phyloP scores from a whole-genome alignment of 352 stramenopile genomes.

The Phytophthora fragariae region DNA sequence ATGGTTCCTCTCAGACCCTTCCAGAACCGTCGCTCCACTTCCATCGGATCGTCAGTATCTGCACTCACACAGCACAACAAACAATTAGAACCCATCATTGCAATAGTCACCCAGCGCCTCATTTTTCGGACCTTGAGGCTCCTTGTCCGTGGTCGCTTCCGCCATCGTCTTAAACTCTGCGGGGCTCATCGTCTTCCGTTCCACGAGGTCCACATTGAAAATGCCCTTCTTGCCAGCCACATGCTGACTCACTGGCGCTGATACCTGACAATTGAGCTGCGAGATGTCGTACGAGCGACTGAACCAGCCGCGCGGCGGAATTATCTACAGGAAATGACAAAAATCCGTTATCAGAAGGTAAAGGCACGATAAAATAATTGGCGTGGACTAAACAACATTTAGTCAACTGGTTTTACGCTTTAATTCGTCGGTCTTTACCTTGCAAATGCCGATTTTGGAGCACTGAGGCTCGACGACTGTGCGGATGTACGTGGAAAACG shows the following conservation, averaged over 20 bases:
- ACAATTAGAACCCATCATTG: background rate
- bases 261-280: slow-evolving; percentile 58
- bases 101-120: background rate
- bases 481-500: slow-evolving; percentile 87
- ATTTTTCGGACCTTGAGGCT: slow-evolving; percentile 34
- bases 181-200: slow-evolving; percentile 77
- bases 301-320: slow-evolving; percentile 84
- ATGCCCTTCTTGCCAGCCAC: slow-evolving; percentile 91
- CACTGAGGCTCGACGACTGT: slow-evolving; percentile 84
- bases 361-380: background rate
- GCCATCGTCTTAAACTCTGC: slow-evolving; percentile 69
- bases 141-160: slow-evolving; percentile 36
- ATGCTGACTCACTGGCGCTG: slow-evolving; percentile 81
- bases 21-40: slow-evolving; percentile 90
- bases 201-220: slow-evolving; percentile 92
- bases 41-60: slow-evolving; percentile 53
- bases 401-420: background rate
- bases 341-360: slow-evolving; percentile 1
- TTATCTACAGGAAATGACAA: slow-evolving; percentile 43
- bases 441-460: slow-evolving; percentile 87
- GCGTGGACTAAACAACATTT: background rate
- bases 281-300: slow-evolving; percentile 68
- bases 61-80: slow-evolving; percentile 12
- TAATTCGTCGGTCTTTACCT: slow-evolving; percentile 57
- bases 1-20: slow-evolving; percentile 85